These are phyloP conservation scores for Podospora conica DNA, from an alignment of 495 filamentous ascomycete species.

Conservation along the genomic window DNA sequence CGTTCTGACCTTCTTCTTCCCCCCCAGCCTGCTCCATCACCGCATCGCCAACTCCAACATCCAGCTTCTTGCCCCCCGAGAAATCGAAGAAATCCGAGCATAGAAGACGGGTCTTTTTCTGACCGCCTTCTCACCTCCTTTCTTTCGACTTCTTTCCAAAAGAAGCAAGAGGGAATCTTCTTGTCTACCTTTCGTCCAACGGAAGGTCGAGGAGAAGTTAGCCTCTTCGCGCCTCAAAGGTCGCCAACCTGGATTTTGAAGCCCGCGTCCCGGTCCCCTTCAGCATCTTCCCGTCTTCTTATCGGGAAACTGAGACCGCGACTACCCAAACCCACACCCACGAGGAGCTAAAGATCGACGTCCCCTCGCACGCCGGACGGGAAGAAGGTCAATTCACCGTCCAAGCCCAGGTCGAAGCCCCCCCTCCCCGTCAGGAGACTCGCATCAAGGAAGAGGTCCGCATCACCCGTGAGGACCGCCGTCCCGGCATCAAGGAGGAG, in stretches of 20 bases:
- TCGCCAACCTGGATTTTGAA: conserved; percentile 99
- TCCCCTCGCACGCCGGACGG: conserved; percentile 81
- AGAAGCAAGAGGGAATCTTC: conserved; percentile 79
- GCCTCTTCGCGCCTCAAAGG: conserved; percentile 57
- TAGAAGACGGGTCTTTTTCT: conserved; percentile 32
- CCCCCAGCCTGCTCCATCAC: conserved; percentile 18
- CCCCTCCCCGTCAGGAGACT: conserved; percentile 60
- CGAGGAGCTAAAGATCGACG: conserved; percentile 83
- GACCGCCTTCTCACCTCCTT: conserved; percentile 32
- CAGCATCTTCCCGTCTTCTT: conserved; percentile 99
- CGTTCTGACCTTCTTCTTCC: conserved; percentile 24
- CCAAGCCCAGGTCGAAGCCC: conserved; percentile 54
- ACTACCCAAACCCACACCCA: conserved; percentile 59
- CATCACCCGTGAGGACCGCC: conserved; percentile 61
- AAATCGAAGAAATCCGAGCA: conserved; percentile 28
- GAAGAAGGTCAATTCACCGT: conserved; percentile 72
- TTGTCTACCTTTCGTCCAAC: conserved; percentile 93
- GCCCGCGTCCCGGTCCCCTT: conserved; percentile 97
- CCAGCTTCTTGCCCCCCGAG: conserved; percentile 10
- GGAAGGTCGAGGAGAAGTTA: conserved; percentile 86
- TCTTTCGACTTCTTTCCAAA: conserved; percentile 47
- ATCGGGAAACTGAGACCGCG: conserved; percentile 83
- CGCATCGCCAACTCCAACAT: conserved; percentile 25
- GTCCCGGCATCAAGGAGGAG: conserved; percentile 48
- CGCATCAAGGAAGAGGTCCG: conserved; percentile 77